A percentile compares a stretch with the other conserved stretches of the same genome.
phyloP scores from a whole-genome alignment of 1,284 basidiomycete genomes.

The Phlebopus sp. region DNA sequence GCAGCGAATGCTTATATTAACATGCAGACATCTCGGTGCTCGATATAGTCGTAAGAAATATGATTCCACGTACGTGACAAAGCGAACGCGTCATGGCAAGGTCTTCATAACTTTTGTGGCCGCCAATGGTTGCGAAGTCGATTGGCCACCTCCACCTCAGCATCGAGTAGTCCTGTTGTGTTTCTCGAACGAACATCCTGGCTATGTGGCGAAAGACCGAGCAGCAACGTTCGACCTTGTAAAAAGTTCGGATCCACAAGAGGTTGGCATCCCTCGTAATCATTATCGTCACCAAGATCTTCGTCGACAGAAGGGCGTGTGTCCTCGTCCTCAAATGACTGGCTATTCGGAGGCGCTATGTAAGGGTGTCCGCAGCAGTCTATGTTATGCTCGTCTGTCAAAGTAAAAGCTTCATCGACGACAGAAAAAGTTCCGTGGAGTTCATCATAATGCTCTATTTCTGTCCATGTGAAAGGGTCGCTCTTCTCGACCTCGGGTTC shows the following conservation, averaged over 20 bases:
- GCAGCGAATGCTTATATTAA: neutral
- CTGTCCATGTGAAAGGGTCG: neutral
- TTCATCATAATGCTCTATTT: slow-evolving; percentile 2
- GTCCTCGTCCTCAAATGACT: neutral
- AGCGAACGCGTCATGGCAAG: neutral
- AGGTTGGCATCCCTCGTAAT: neutral
- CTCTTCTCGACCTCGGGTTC: neutral
- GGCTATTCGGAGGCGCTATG: neutral
- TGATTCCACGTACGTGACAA: too few species aligned
- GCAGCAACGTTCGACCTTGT: slow-evolving; percentile 46
- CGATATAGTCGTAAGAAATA: too few species aligned
- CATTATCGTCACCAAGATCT: slow-evolving; percentile 2
- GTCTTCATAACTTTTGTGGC: slow-evolving; percentile 43
- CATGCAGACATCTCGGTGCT: neutral
- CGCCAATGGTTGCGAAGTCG: slow-evolving; percentile 58
- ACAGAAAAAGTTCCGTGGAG: neutral
- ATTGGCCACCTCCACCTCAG: slow-evolving; percentile 58
- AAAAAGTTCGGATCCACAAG: slow-evolving; percentile 26
- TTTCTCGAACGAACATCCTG: neutral
- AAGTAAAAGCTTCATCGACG: neutral
- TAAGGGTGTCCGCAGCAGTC: neutral
- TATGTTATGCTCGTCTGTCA: neutral
- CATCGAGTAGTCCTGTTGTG: slow-evolving; percentile 31
- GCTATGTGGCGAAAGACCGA: slow-evolving; percentile 21
- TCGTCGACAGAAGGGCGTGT: neutral